Evolutionary conservation across 176 grass and related monocot species (phyloP).

Genomic region (Triticum monococcum): DNA sequence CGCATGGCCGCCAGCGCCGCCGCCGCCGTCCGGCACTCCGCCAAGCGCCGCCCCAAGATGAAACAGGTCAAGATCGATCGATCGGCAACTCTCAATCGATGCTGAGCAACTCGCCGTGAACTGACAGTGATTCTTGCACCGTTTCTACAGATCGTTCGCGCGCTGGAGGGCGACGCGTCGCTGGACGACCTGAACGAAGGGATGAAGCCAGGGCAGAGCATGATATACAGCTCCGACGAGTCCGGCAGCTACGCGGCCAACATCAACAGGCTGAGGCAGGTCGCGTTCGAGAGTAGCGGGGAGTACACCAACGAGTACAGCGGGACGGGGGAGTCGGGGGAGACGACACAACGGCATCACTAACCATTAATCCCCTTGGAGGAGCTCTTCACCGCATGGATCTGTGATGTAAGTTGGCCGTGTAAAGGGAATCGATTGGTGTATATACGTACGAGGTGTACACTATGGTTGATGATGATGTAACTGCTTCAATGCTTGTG

Average conservation of each 20-base stretch:
- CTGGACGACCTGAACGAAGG: conserved; percentile 92
- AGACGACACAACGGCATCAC: neutral
- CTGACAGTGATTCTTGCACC: neutral
- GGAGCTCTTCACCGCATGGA: neutral
- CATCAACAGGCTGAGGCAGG: conserved; percentile 56
- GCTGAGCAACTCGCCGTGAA: too few relatives aligned
- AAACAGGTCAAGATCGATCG: conserved; percentile 51
- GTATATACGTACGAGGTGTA: neutral
- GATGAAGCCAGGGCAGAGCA: conserved; percentile 76
- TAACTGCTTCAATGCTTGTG: conserved; percentile 23
- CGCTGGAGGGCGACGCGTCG: conserved; percentile 83
- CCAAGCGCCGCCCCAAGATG: conserved; percentile 87
- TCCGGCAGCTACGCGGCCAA: conserved; percentile 64
- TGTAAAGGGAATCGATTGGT: neutral
- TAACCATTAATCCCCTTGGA: neutral
- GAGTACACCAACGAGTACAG: conserved; percentile 75
- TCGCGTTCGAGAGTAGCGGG: conserved; percentile 63
- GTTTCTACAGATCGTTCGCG: conserved; percentile 60
- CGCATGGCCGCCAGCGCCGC: conserved; percentile 78
- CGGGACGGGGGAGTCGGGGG: conserved; percentile 52
- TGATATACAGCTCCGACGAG: conserved; percentile 62
- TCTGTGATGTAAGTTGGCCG: neutral
- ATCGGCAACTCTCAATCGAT: too few relatives aligned
- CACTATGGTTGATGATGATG: neutral
- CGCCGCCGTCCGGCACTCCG: conserved; percentile 83